These are phyloP conservation scores for Protomyces lactucae-debilis DNA, from an alignment of 1,139 yeast species.

Conservation along the genomic window DNA sequence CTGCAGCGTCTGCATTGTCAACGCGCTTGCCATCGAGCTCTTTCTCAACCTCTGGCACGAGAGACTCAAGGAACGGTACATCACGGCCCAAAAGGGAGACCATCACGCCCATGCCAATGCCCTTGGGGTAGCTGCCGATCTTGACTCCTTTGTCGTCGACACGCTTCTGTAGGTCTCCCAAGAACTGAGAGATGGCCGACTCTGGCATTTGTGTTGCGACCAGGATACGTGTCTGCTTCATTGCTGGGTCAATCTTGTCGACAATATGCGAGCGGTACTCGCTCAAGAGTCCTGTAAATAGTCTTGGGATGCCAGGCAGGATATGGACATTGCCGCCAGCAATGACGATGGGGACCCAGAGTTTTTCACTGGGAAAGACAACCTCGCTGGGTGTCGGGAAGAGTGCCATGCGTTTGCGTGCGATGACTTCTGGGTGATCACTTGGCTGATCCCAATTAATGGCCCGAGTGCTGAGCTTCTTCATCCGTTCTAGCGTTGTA, in stretches of 20 bases:
- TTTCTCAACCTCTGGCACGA: slow-evolving; percentile 23
- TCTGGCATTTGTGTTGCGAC: slow-evolving; percentile 61
- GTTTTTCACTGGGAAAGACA: slow-evolving; percentile 50
- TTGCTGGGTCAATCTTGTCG: slow-evolving; percentile 38
- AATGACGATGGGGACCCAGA: slow-evolving; percentile 82
- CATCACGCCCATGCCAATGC: slow-evolving; percentile 49
- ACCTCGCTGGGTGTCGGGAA: slow-evolving; percentile 45
- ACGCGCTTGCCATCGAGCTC: slow-evolving; percentile 18
- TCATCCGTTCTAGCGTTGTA: slow-evolving; percentile 60
- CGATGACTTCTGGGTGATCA: slow-evolving; percentile 47
- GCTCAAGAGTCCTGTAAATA: slow-evolving; percentile 54
- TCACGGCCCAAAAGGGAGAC: slow-evolving; percentile 20
- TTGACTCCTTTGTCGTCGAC: slow-evolving; percentile 51
- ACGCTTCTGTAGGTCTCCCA: slow-evolving; percentile 50
- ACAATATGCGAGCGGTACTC: slow-evolving; percentile 41
- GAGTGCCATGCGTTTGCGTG: slow-evolving; percentile 74
- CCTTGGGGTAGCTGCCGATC: slow-evolving; percentile 81
- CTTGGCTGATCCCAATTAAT: slow-evolving; percentile 38
- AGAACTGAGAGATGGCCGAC: slow-evolving; percentile 62
- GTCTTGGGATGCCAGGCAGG: slow-evolving; percentile 61
- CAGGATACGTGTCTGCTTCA: slow-evolving; percentile 48
- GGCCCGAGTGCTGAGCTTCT: slow-evolving; percentile 45
- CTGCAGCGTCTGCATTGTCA: slow-evolving; percentile 7
- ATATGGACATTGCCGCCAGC: slow-evolving; percentile 59
- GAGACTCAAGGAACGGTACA: slow-evolving; percentile 6